These are phyloP conservation scores for Corchorus olitorius DNA, from an alignment of 345 rosid genomes.

Conservation along the genomic window DNA sequence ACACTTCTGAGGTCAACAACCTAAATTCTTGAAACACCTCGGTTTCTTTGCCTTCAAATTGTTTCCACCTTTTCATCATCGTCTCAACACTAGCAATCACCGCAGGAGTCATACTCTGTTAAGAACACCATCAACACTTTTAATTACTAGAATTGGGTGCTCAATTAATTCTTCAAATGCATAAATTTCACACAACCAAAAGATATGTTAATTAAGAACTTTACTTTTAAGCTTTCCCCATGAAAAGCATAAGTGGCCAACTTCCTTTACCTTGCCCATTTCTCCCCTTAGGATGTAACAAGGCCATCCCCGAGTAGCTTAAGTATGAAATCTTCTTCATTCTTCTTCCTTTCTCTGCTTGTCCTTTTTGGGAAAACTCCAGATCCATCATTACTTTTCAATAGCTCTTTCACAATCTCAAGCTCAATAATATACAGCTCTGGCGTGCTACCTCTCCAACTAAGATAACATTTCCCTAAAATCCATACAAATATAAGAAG, in stretches of 20 bases:
- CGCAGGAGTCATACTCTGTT: conserved; percentile 37
- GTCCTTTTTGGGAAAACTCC: no score
- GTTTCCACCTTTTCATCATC: no score
- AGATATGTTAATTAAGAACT: no score
- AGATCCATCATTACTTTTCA: neutral
- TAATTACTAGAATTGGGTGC: no score
- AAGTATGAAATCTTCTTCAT: neutral
- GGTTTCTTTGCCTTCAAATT: no score
- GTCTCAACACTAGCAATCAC: conserved; percentile 36
- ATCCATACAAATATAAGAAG: neutral
- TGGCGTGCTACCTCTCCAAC: conserved; percentile 24
- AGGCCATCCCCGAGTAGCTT: conserved; percentile 27
- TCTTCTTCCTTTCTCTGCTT: conserved; percentile 16
- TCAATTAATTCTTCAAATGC: no score
- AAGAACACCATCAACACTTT: neutral
- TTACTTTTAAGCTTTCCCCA: no score
- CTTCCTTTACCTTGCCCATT: conserved; percentile 32
- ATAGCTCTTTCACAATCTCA: conserved; percentile 22
- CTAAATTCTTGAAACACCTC: conserved; percentile 30
- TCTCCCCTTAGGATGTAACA: conserved; percentile 24
- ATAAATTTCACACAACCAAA: no score
- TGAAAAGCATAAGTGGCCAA: no score
- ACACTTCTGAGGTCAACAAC: conserved; percentile 43
- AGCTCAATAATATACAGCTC: conserved; percentile 22
- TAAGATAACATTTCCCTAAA: conserved; percentile 18